Evolutionary conservation across 352 stramenopile species (phyloP), one percentile per base, ranked within the genome.

Genomic region (Thalassiosira hispida): DNA sequence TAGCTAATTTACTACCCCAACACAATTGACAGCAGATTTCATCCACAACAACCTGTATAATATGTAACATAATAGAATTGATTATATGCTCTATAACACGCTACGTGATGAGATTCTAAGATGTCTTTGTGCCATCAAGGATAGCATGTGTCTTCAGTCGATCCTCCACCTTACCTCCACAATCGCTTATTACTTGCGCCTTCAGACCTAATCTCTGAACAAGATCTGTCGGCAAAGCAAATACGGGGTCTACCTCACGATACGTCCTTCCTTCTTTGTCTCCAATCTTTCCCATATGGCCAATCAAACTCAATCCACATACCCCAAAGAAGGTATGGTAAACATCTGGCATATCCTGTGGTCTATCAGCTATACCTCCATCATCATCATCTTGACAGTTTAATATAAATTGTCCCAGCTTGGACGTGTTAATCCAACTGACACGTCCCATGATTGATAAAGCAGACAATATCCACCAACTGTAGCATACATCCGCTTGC

Each of bases 281-380:
- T 22, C 59, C 53, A 67, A 80, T 61, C 49, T 77, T 60, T 29
- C 79, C 51, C 59, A 79, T 65, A 71, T 93, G 80, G 5, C 95
- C 95, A 18, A 99, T 93, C 84, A 99, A 95, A 31, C 89, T 95
- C 3, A 99, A 86, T 25, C 97, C 97, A 46, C 92, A 94, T 80
- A 99, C 96, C 23, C 97, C 97, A 81, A 99, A 99, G 85, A 99
- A 99, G 1, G 97, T 99, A 84, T 99, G 97, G 85, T 98, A 99
- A 22, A 99, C 95, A 72, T 99, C 97, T 0, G 96, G 92, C 72
- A 93, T 92, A 78, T 95, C 90, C 35, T 89, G 96, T n/a, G 97
- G 97, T 42, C 97, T 94, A 84, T 99, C 98, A 12, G 96, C 94
- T 79, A 99, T 99, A 16, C 98, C 98, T 53, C 98, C 97, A 75